phyloP scores from a whole-genome alignment of 345 rosid species.

The Salix arbutifolia region DNA sequence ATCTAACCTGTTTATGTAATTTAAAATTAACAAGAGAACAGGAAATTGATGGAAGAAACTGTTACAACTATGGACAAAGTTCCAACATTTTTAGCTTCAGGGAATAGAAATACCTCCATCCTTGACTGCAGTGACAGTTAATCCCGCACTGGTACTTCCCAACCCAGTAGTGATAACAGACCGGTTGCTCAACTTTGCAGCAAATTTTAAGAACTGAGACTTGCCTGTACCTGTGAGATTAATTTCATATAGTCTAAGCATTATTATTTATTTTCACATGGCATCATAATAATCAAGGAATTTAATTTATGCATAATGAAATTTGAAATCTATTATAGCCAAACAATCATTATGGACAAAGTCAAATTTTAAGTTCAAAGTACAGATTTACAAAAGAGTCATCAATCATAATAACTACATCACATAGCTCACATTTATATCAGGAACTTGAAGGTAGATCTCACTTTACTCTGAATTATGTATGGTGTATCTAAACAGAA shows the following conservation, averaged over 20 bases:
- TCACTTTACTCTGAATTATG: neutral
- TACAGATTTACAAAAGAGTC: neutral
- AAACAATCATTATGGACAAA: neutral
- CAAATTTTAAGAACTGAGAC: constrained; percentile 95
- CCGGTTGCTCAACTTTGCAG: constrained; percentile 87
- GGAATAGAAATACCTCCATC: constrained; percentile 63
- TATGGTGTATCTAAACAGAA: neutral
- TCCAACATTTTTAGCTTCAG: neutral
- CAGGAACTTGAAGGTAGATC: neutral
- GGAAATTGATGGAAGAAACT: neutral
- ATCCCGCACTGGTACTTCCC: constrained; percentile 97
- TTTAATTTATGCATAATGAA: neutral
- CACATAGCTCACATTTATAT: neutral
- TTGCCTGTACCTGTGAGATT: constrained; percentile 79
- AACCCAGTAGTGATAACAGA: constrained; percentile 91
- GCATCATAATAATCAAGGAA: neutral
- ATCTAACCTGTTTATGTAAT: neutral
- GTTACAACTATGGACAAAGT: neutral
- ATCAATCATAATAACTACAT: neutral
- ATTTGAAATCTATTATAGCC: neutral
- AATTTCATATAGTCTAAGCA: neutral
- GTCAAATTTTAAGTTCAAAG: neutral
- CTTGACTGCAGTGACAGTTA: constrained; percentile 96
- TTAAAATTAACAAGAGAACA: neutral
- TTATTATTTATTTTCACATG: constrained; percentile 2